These are phyloP conservation scores for Leucoagaricus sp. DNA, from an alignment of 1,284 basidiomycete genomes.

Conservation along the genomic window DNA sequence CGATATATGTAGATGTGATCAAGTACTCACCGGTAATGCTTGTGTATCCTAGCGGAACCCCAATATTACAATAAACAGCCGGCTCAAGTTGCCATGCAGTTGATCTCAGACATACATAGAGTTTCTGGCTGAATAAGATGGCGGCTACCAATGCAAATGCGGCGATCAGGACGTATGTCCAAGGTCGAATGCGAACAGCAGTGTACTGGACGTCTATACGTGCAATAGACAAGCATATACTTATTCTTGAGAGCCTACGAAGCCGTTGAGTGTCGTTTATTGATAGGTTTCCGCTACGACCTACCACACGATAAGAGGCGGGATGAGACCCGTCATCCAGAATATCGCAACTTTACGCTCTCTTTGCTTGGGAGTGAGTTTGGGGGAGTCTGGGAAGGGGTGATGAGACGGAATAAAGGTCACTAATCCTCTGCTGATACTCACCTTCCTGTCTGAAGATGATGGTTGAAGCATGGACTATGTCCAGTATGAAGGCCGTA, in stretches of 20 bases:
- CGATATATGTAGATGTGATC: neutral
- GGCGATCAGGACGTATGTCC: neutral
- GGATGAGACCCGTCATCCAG: conserved; percentile 1
- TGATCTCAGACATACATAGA: neutral
- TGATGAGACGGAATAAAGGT: neutral
- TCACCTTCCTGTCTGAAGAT: neutral
- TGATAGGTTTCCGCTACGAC: too few relatives aligned
- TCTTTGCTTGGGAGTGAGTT: neutral
- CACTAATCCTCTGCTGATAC: too few relatives aligned
- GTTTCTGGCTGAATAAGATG: neutral
- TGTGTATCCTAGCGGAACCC: neutral
- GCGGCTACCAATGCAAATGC: conserved; percentile 4
- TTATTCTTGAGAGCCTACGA: conserved; percentile 3
- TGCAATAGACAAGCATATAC: conserved; percentile 8
- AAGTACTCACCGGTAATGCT: conserved; percentile 6
- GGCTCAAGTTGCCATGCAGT: neutral
- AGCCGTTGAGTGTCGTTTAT: neutral
- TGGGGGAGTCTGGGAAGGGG: neutral
- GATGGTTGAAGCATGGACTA: neutral
- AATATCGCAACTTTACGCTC: neutral
- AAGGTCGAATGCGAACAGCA: neutral
- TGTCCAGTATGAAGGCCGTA: neutral
- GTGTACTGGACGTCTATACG: conserved; percentile 4
- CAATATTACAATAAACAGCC: conserved; percentile 1
- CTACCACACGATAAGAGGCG: conserved; percentile 10